Conservation (phyloP, 768 basidiomycete genomes). For the Leccinum boreale region DNA sequence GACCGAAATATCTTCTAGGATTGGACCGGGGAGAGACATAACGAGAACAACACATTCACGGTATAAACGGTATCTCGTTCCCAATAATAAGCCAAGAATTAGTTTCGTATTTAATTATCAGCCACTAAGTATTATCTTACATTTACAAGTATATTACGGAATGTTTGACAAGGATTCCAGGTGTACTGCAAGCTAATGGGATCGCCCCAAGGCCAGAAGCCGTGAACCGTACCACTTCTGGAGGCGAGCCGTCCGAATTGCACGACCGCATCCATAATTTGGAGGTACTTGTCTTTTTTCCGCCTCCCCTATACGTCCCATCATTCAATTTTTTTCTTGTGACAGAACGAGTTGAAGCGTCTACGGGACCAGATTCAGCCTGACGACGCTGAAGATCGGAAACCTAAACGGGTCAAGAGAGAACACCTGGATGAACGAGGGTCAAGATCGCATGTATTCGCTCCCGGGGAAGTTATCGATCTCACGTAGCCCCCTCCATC, state of each 20-base stretch:
- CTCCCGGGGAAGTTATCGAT: conserved; percentile 14
- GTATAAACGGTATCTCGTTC: neutral
- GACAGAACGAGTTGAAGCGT: conserved; percentile 14
- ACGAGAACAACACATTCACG: fast-evolving
- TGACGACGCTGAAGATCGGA: conserved; percentile 1
- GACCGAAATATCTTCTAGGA: conserved; percentile 3
- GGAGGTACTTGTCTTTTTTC: conserved; percentile 1
- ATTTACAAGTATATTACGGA: neutral
- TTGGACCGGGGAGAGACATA: conserved; percentile 4
- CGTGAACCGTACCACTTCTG: neutral
- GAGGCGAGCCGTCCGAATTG: neutral
- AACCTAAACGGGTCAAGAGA: conserved; percentile 18
- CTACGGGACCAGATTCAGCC: conserved; percentile 8
- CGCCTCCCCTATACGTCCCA: neutral
- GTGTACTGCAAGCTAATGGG: conserved; percentile 17
- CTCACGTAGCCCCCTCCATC: conserved; percentile 9
- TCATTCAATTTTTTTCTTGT: neutral
- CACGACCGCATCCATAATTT: conserved; percentile 1
- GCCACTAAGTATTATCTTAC: conserved; percentile 11
- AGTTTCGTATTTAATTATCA: conserved; percentile 21
- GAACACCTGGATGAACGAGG: conserved; percentile 1
- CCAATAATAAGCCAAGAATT: conserved; percentile 3
- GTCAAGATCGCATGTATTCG: neutral
- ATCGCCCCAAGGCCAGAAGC: conserved; percentile 9
- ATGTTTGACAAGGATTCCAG: conserved; percentile 4